Evolutionary conservation across 2,329 filamentous ascomycete genomes (phyloP), one percentile per base, ranked within the genome.

Genomic region (Fonsecaea nubica): DNA sequence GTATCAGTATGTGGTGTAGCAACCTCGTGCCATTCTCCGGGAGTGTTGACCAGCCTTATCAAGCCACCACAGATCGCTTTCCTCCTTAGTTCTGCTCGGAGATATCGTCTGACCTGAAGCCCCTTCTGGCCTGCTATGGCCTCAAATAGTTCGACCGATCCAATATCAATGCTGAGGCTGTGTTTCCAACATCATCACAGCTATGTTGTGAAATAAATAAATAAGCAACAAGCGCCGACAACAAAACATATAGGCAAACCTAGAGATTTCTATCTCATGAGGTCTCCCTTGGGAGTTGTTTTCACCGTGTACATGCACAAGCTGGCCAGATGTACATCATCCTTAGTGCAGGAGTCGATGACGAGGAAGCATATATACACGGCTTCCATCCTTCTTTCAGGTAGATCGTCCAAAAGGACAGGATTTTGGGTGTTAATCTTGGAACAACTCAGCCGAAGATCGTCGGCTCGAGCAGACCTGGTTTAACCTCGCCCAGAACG

Each of bases 401-500:
- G 18, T 25, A 10, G 9, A 4, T 12, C 18, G 7, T 50, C 8
- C 3, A 10, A 50, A 50, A 25, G 8, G 45, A 25, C 42, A 7
- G 42, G 18, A 8, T 25, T 50, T 30, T 25, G 10, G 8, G 10
- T 21, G 25, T 50, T 25, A 21, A 4, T 25, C 45, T 25, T 50
- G 45, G 25, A 50, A 53, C 52, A 35, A 9, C 30, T 55, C 52
- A 12, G 33, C 48, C 15, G 45, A 61, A 10, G 58, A 13, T 33
- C 32, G 35, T 35, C 33, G 35, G 48, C 33, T 30, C 18, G 45
- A 61, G 42, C 45, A 53, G 9, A 65, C 58, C 35, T 58, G 40
- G 13, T 38, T 57, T 7, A 69, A 42, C 21, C 55, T 53, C 15
- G 54, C 50, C 64, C 64, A 59, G 36, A 69, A 67, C 30, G 65